Percentiles rank a stretch among this genome's conserved stretches.
phyloP scores from a whole-genome alignment of 139 green algal genomes.

The Desmodesmus armatus region DNA sequence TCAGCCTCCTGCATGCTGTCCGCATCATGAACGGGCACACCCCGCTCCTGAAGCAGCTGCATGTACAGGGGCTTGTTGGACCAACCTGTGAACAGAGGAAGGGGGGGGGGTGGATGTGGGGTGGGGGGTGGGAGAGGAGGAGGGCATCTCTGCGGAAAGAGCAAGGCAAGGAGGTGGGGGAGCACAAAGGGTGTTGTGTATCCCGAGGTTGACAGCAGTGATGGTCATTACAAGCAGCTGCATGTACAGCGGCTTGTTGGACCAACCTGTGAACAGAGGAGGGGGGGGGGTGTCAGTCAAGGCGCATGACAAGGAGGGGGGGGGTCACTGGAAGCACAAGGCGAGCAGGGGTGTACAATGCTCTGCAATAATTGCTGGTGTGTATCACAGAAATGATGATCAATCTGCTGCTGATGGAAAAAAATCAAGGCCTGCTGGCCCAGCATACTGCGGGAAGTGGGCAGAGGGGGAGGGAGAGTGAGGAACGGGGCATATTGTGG shows the following conservation, averaged over 20 bases:
- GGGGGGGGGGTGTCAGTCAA: not conserved
- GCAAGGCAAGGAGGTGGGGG: not conserved
- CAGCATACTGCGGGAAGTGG: too few relatives aligned
- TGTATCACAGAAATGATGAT: too few relatives aligned
- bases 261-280: slow-evolving; percentile 20
- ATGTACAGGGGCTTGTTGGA: slow-evolving; percentile 34
- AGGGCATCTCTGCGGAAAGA: not conserved
- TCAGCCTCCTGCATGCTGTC: not conserved
- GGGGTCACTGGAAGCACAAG: not conserved
- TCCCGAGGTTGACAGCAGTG: too few relatives aligned
- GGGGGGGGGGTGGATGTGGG: not conserved
- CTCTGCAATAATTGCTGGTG: not conserved
- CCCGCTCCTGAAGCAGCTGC: slow-evolving; percentile 9
- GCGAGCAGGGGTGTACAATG: not conserved
- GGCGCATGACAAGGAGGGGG: not conserved
- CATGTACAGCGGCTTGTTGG: slow-evolving; percentile 33
- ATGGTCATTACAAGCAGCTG: too few relatives aligned
- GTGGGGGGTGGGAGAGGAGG: not conserved
- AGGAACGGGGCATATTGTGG: too few relatives aligned
- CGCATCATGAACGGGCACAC: slow-evolving; percentile 20
- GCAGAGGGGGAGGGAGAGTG: too few relatives aligned
- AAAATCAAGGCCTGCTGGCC: too few relatives aligned
- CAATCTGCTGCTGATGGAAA: not conserved
- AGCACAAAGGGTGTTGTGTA: not conserved
- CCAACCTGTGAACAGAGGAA: slow-evolving; percentile 18